A percentile compares a stretch with the other conserved stretches of the same genome.
Evolutionary conservation across 2,329 filamentous ascomycete species (phyloP).

Genomic region (Drechslera avenae): DNA sequence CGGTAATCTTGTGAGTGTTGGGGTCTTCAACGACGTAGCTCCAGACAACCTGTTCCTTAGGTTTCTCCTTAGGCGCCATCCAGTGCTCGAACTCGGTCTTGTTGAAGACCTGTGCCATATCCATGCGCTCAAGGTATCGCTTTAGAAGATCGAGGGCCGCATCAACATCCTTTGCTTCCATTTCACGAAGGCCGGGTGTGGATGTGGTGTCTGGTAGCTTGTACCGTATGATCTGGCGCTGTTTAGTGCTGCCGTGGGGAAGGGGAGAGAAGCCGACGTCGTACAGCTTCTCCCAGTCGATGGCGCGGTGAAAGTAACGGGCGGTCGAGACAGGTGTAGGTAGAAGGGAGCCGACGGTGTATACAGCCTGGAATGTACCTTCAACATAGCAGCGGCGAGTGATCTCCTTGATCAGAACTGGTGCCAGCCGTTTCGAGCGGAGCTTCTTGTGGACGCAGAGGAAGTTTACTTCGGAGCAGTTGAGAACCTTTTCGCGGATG

Average conservation of each 20-base stretch:
- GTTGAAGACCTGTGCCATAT: conserved; percentile 81
- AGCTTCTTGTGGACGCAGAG: conserved; percentile 98
- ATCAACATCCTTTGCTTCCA: conserved; percentile 79
- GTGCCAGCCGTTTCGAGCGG: conserved; percentile 86
- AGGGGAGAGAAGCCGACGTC: conserved; percentile 93
- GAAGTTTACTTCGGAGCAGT: conserved; percentile 95
- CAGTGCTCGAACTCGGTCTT: conserved; percentile 85
- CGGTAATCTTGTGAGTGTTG: conserved; percentile 79
- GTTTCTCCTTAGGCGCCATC: conserved; percentile 69
- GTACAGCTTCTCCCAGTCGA: conserved; percentile 96
- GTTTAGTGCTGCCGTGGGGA: conserved; percentile 79
- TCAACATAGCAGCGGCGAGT: conserved; percentile 87
- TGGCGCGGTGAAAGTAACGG: conserved; percentile 89
- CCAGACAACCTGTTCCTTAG: conserved; percentile 80
- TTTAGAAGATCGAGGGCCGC: conserved; percentile 75
- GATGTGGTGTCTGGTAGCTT: conserved; percentile 75
- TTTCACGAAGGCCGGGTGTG: conserved; percentile 76
- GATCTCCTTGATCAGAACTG: conserved; percentile 96
- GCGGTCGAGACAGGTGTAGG: conserved; percentile 92
- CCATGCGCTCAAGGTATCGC: conserved; percentile 78
- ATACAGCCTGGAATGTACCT: conserved; percentile 91
- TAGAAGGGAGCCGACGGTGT: conserved; percentile 89
- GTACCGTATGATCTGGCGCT: conserved; percentile 85
- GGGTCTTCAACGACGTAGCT: conserved; percentile 82
- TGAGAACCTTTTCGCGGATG: conserved; percentile 75